Conservation (phyloP, 1,139 yeast genomes). For the Petasospora fabianii region DNA sequence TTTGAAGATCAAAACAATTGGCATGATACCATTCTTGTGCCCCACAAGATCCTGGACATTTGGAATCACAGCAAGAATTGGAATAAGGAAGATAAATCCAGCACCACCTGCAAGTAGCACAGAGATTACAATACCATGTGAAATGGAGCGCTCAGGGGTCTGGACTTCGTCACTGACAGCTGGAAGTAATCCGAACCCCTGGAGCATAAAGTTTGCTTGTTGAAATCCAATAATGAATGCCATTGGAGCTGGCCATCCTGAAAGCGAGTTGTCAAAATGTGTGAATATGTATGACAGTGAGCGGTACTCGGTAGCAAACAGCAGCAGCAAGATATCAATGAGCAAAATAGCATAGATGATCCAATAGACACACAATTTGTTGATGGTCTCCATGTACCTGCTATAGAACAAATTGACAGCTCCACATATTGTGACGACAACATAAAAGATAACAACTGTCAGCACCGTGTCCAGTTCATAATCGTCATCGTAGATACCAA, state of each 20-base stretch:
- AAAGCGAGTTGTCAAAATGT: slow-evolving; percentile 64
- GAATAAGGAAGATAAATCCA: slow-evolving; percentile 69
- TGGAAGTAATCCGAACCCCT: slow-evolving; percentile 80
- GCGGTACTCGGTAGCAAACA: slow-evolving; percentile 60
- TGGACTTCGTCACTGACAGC: slow-evolving; percentile 82
- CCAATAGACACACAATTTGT: slow-evolving; percentile 68
- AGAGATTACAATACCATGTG: slow-evolving; percentile 70
- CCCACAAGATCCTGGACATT: slow-evolving; percentile 54
- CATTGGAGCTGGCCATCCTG: slow-evolving; percentile 64
- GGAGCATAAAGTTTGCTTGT: slow-evolving; percentile 73
- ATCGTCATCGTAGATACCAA: slow-evolving; percentile 56
- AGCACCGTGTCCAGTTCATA: slow-evolving; percentile 54
- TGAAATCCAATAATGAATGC: slow-evolving; percentile 75
- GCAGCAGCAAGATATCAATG: slow-evolving; percentile 57
- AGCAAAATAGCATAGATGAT: slow-evolving; percentile 67
- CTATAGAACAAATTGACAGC: slow-evolving; percentile 60
- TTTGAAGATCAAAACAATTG: slow-evolving; percentile 56
- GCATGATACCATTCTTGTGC: slow-evolving; percentile 61
- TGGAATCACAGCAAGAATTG: slow-evolving; percentile 68
- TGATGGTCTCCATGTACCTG: slow-evolving; percentile 56
- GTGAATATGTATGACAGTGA: slow-evolving; percentile 58
- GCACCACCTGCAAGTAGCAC: slow-evolving; percentile 61
- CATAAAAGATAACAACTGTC: slow-evolving; percentile 53
- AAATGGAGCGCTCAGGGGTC: slow-evolving; percentile 69
- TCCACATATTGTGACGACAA: slow-evolving; percentile 56